Base-by-base conservation (phyloP, 23 red algal genomes). In the Chondrus crispus region DNA sequence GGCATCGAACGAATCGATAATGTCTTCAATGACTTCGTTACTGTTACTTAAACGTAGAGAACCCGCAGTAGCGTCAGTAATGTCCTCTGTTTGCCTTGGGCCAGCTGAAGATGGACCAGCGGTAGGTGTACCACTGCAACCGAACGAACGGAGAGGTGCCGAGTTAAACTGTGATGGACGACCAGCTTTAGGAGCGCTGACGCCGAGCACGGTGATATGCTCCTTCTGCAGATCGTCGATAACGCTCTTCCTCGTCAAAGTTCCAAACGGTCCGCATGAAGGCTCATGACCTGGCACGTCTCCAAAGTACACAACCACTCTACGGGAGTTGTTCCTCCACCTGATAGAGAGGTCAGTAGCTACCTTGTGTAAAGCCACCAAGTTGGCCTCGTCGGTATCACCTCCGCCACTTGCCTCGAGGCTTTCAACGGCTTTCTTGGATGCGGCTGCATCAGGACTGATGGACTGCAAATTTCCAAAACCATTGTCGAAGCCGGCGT, bases 171-270 rank as follows among this genome's bases (percentile, higher is more conserved):
- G 49, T n/a, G n/a, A n/a, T n/a, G n/a, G n/a, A n/a, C n/a, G n/a
- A n/a, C n/a, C n/a, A n/a, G n/a, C n/a, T 28, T 58, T 58, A 46
- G 85, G 43, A 51, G 5, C 39, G 46, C 64, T 83, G 2, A 69
- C 77, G 13, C 57, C 78, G 11, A 92, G 48, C 19, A 92, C 78
- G 48, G 88, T 92, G 51, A 92, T 92, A 74, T 75, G 39, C 20
- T 32, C 37, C 2, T 46, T 26, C 2, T 54, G 36, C 75, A 92
- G 40, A 8, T 49, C 57, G 19, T 52, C 36, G 22, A 71, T 62
- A 38, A 92, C 74, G 3, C 44, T 74, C 36, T 71, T 46, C 29
- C 88, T 50, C 1, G 60, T 82, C n/a, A 92, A 46, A 13, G 74
- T 19, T 66, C 2, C 28, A 20, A 33, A 38, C n/a, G 20, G 52